Evolutionary conservation across 2,329 filamentous ascomycete species (phyloP).

Genomic region (Pseudopithomyces chartarum): DNA sequence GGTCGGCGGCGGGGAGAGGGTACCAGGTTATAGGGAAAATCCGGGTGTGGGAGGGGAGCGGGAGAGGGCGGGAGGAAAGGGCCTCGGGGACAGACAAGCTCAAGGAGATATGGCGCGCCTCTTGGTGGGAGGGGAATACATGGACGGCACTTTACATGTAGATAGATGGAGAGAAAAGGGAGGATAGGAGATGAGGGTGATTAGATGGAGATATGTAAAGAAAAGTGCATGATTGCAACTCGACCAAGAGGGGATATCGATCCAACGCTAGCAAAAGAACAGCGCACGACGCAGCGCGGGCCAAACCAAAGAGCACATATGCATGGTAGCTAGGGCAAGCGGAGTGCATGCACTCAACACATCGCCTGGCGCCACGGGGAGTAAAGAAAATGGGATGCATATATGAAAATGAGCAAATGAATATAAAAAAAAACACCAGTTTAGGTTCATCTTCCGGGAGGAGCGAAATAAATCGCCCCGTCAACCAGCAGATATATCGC

Average conservation of each 20-base stretch:
- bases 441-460: conserved; percentile 31
- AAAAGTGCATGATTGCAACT: conserved; percentile 31
- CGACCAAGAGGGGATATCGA: conserved; percentile 46
- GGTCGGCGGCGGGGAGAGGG: conserved; percentile 37
- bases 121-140: conserved; percentile 29
- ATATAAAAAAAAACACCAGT: conserved; percentile 47
- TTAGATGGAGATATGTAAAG: not conserved
- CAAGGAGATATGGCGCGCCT: conserved; percentile 43
- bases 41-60: conserved; percentile 31
- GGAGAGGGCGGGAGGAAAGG: conserved; percentile 52
- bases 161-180: conserved; percentile 9
- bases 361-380: conserved; percentile 13
- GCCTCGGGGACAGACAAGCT: conserved; percentile 49
- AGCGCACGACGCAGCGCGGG: conserved; percentile 41
- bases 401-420: too few relatives aligned
- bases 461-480: conserved; percentile 44
- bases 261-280: conserved; percentile 41
- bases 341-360: conserved; percentile 16
- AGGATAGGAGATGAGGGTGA: conserved; percentile 12
- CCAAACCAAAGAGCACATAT: conserved; percentile 40
- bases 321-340: conserved; percentile 13
- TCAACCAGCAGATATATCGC: conserved; percentile 43
- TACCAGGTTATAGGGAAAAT: conserved; percentile 30
- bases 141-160: too few relatives aligned
- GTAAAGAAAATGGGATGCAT: conserved; percentile 22